Base-by-base conservation (phyloP, 148 eudicot species). In the Fagopyrum tataricum region DNA sequence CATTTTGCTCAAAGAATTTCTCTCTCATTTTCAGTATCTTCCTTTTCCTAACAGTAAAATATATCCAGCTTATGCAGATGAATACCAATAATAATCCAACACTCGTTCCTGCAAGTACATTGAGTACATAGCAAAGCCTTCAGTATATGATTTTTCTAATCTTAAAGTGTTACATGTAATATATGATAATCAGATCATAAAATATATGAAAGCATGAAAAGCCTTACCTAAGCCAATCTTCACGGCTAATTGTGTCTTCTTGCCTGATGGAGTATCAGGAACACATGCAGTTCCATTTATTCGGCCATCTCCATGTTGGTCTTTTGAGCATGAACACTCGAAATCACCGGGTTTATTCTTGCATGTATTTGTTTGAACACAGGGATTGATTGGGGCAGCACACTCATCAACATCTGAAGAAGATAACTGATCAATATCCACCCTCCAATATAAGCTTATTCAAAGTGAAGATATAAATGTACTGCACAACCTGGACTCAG, bases 401-500 rank as follows among this genome's bases (percentile, higher is more conserved):
- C 80, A 77, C 47, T 77, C 76, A 43, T 77, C 70, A 64, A 77
- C 39, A 73, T 77, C 80, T 73, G 76, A 18, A 2, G 44, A 12
- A 42, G 21, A 40, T 1, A 23, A 26, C 44, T 13, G 39, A 40
- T 6, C 4, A 49, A 12, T 49, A n/a, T 49, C 6, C 1, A 3
- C 2, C 2, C 18, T 12, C 5, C 17, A 2, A 15, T 49, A n/a
- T 74, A 44, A 79, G 47, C 56, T 48, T 7, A 49, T 14, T 15
- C 13, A 3, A 49, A 15, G 17, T 49, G 55, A 58, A 23, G 7
- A 23, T 58, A 23, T 58, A 4, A 4, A 37, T 26, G 8, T 52
- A 85, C 89, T 79, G 58, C 21, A 73, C 87, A 86, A 55, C 87
- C 89, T 11, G 85, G 82, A 73, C 17, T n/a, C 17, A 81, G 77